Evolutionary conservation across 1,284 basidiomycete species (phyloP), one percentile per base, ranked within the genome.

Genomic region (Tylopilus sp.): DNA sequence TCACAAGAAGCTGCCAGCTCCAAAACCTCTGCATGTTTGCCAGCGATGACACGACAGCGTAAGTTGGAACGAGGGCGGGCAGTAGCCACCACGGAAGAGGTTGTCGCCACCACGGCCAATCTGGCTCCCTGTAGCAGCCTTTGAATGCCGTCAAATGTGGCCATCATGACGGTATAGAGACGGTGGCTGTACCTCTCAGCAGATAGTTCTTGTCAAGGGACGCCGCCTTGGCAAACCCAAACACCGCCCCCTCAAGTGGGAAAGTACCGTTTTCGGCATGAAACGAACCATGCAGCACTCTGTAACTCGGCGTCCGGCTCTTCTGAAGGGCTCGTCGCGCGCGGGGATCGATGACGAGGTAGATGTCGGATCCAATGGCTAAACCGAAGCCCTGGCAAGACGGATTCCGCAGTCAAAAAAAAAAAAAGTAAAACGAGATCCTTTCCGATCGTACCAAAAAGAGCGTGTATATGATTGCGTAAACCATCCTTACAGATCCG

Each of bases 401-500:
- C 43, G 42, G 10, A 51, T 44, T 33, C 19, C 18, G 6, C 30
- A 26, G 26, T 54, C 34, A 54, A 46, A 44, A 33, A 53, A 44
- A 33, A 53, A 3, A 23, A 34, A 47, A 44, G 46, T 41, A 44
- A 26, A 37, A 41, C 4, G 3, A 29, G 34, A 26, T 5, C 13
- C 11, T n/a, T 33, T 38, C 16, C 6, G 19, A 33, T 53, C 72
- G 49, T 60, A 85, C 86, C 54, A 92, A 70, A 67, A 92, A 92
- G 38, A 92, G 72, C 0, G 89, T 90, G 64, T 92, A 93, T 48
- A 92, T 92, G 56, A 91, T 86, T 16, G 90, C 89, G 59, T 92
- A 92, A 28, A 92, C 88, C 70, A 92, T 84, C 55, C 90, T 75
- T 19, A 93, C 89, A n/a, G 88, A 89, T 16, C 90, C 90, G 51